Percentiles rank a stretch among this genome's conserved stretches.
phyloP scores from a whole-genome alignment of 2,329 filamentous ascomycete genomes.

The Moelleriella libera region DNA sequence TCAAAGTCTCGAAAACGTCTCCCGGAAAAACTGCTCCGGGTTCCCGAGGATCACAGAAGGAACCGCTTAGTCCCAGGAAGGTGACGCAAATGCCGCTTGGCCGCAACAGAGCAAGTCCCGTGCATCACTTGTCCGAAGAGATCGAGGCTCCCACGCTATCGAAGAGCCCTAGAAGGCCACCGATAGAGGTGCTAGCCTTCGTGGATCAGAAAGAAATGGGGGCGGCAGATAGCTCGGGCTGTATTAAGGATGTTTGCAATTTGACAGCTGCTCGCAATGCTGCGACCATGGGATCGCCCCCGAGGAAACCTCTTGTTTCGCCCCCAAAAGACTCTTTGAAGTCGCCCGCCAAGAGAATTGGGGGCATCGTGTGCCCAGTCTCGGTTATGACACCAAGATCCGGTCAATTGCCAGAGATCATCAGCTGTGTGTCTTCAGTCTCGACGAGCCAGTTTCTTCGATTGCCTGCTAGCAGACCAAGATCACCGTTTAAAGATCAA shows the following conservation, averaged over 20 bases:
- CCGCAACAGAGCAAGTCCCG: constrained; percentile 32
- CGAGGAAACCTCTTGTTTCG: constrained; percentile 36
- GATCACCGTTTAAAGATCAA: constrained; percentile 27
- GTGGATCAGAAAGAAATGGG: not conserved
- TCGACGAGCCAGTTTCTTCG: constrained; percentile 25
- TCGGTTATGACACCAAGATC: constrained; percentile 15
- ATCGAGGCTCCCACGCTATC: constrained; percentile 25
- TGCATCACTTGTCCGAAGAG: constrained; percentile 45
- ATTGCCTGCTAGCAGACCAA: constrained; percentile 36
- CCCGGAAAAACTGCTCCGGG: constrained; percentile 16
- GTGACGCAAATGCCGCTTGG: constrained; percentile 39
- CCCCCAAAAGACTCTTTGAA: constrained; percentile 41
- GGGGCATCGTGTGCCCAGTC: constrained; percentile 14
- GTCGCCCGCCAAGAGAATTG: constrained; percentile 36
- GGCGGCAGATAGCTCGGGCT: constrained; percentile 1
- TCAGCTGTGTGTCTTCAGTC: constrained; percentile 14
- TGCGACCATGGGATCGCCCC: constrained; percentile 33
- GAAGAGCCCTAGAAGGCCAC: constrained; percentile 40
- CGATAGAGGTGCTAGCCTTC: not conserved
- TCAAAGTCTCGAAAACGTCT: constrained; percentile 15
- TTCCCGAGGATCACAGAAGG: constrained; percentile 17
- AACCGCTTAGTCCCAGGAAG: constrained; percentile 51
- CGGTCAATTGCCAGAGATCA: constrained; percentile 4
- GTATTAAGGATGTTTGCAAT: constrained; percentile 1
- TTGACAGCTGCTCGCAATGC: not conserved